Evolutionary conservation across 345 rosid genomes (phyloP), one percentile per base, ranked within the genome.

Genomic region (Nephelium lappaceum): DNA sequence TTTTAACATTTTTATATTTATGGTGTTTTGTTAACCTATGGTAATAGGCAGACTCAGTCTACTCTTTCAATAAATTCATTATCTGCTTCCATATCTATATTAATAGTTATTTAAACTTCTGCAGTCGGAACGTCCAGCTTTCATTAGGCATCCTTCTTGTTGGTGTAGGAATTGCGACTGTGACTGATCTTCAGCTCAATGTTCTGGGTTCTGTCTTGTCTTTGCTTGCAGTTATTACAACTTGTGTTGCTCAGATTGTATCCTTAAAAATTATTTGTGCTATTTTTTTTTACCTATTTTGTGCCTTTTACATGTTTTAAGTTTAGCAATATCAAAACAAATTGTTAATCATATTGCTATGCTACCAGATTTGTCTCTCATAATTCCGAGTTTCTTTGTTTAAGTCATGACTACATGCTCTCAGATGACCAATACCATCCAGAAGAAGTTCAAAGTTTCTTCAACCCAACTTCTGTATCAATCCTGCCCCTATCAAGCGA

Each of bases 351-450:
- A 16, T 55, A 51, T 42, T 39, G 63, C 67, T 24, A 21, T 51
- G 16, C 41, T 60, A 69, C 38, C 62, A 10, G 25, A 45, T 45
- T 72, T 66, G 19, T 61, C 25, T 72, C 49, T 27, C 47, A 5
- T 23, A 3, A n/a, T 73, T 78, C 3, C n/a, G 11, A 43, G 6
- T 45, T 71, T 25, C 65, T 15, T 66, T 80, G 55, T 45, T 69
- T 65, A 78, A 74, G 71, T 71, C 98, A 93, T 94, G 84, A 96
- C 91, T 79, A 81, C 31, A 71, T 61, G 41, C 65, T 60, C 49
- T 81, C 85, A 97, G 99, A 97, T 97, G 99, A 97, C 99, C 80
- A 97, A 97, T 82, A 97, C 99, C 57, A 97, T 97, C 86, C 99
- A 97, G 89, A 97, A 97, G 93, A 97, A 94, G 86, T 97, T 93